Evolutionary conservation across 305 asterid species (phyloP).

Genomic region (Solanum hybrid): DNA sequence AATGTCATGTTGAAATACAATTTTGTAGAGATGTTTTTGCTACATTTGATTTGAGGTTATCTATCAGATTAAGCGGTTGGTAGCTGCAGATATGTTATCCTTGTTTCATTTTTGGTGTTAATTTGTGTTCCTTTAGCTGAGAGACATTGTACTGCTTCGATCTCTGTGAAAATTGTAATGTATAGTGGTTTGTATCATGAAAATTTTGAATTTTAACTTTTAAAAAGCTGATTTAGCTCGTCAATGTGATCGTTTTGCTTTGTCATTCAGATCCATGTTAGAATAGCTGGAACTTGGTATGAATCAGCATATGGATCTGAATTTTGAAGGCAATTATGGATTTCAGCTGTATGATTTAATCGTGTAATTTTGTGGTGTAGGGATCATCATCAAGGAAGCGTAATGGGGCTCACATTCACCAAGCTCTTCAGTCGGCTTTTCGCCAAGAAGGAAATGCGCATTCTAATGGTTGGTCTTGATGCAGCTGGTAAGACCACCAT

Average conservation of each 20-base stretch:
- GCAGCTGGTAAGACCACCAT: conserved; percentile 98
- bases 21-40: background rate
- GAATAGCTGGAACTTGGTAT: background rate
- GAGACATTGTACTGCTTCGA: background rate
- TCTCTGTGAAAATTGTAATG: background rate
- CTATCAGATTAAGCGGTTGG: background rate
- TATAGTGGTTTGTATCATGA: background rate
- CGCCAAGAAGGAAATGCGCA: conserved; percentile 90
- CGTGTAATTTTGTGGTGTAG: conserved; percentile 5
- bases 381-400: conserved; percentile 23
- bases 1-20: background rate
- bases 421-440: conserved; percentile 86
- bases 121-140: background rate
- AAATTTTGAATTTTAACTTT: background rate
- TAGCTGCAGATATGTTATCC: background rate
- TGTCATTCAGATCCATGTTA: conserved; percentile 4
- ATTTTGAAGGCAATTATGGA: background rate
- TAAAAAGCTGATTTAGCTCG: background rate
- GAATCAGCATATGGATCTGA: background rate
- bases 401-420: conserved; percentile 70
- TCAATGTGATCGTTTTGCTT: background rate
- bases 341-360: background rate
- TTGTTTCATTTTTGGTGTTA: background rate
- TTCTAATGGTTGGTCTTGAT: conserved; percentile 94
- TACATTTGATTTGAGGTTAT: background rate